phyloP scores from a whole-genome alignment of 345 rosid species.

The Cardamine chenopodiifolia region DNA sequence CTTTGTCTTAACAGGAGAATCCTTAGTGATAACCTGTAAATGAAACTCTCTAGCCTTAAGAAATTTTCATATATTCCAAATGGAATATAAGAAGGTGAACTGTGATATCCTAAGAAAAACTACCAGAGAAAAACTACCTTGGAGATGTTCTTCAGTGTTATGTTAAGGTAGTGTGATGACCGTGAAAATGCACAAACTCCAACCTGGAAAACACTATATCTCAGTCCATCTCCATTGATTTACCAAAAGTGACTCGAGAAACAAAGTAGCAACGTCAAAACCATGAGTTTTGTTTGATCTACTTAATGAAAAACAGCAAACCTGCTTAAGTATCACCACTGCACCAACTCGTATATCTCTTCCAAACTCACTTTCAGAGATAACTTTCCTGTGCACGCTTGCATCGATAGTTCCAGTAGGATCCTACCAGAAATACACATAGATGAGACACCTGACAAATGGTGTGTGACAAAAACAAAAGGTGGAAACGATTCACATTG shows the following conservation, averaged over 20 bases:
- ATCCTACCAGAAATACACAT: conserved; percentile 54
- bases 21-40: conserved; percentile 71
- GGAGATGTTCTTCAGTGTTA: conserved; percentile 68
- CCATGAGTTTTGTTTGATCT: conserved; percentile 6
- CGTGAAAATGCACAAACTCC: conserved; percentile 66
- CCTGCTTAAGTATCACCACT: conserved; percentile 73
- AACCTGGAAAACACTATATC: conserved; percentile 57
- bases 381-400: conserved; percentile 68
- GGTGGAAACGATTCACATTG: background rate
- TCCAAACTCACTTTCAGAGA: conserved; percentile 56
- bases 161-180: conserved; percentile 62
- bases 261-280: background rate
- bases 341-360: conserved; percentile 71
- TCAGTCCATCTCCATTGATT: conserved; percentile 23
- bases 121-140: conserved; percentile 54
- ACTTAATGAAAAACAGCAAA: conserved; percentile 31
- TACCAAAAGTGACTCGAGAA: conserved; percentile 1
- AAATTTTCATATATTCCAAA: conserved; percentile 3
- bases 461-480: background rate
- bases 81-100: conserved; percentile 4
- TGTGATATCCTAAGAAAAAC: conserved; percentile 4
- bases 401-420: conserved; percentile 78
- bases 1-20: conserved; percentile 36
- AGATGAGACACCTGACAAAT: conserved; percentile 1
- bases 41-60: conserved; percentile 5